Evolutionary conservation across 2,329 filamentous ascomycete genomes (phyloP).

Genomic region (Scopulariopsis brevicaulis): DNA sequence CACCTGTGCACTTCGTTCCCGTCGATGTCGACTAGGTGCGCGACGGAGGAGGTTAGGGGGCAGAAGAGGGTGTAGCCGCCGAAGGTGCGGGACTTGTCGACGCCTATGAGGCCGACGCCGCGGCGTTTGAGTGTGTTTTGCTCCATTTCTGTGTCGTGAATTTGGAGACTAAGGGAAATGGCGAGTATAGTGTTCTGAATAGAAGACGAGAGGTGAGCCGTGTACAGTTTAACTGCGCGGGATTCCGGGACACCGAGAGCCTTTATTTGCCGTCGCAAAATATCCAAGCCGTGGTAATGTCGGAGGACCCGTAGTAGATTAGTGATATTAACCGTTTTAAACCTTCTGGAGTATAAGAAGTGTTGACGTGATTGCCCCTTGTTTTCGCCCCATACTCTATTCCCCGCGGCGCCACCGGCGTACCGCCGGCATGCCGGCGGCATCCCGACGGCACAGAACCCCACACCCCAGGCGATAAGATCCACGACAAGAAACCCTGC

Average conservation of each 20-base stretch:
- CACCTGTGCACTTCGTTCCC: conserved; percentile 16
- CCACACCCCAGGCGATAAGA: background rate
- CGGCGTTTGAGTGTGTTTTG: conserved; percentile 18
- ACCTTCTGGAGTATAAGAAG: too few species aligned
- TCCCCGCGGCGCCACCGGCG: conserved; percentile 2
- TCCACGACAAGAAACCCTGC: background rate
- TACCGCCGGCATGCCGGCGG: conserved; percentile 13
- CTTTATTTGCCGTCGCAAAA: too few species aligned
- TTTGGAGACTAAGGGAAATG: background rate
- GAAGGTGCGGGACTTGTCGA: conserved; percentile 13
- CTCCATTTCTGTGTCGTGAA: conserved; percentile 9
- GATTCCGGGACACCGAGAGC: too few species aligned
- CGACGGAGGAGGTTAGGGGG: conserved; percentile 14
- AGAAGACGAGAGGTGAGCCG: background rate
- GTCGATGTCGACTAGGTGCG: conserved; percentile 16
- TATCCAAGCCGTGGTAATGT: too few species aligned
- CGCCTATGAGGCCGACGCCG: conserved; percentile 15
- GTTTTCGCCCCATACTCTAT: background rate
- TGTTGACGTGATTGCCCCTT: background rate
- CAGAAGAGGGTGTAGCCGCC: conserved; percentile 18
- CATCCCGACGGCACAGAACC: conserved; percentile 2
- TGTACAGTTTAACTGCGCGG: too few species aligned
- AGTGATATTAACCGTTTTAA: background rate
- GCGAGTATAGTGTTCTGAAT: background rate
- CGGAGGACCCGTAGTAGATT: too few species aligned